A percentile compares a stretch with the other conserved stretches of the same genome.
These are phyloP conservation scores for Aspergillus novoparasiticus DNA, from an alignment of 2,329 filamentous ascomycete species.

Conservation along the genomic window DNA sequence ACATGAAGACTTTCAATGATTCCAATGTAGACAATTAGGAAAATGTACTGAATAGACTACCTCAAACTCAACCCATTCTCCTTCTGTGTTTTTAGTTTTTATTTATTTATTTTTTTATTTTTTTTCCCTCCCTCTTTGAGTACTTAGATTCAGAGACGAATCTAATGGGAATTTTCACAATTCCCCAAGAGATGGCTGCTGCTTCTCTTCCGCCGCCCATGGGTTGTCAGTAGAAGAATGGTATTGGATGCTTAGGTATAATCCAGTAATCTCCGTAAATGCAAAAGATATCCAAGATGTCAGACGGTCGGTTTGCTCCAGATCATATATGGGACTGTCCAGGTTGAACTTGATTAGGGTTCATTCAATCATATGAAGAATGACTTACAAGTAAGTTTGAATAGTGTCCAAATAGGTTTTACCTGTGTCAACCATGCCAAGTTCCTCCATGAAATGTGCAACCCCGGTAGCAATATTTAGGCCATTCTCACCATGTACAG, in stretches of 20 bases:
- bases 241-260: constrained; percentile 23
- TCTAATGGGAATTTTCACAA: background rate
- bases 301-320: background rate
- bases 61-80: background rate
- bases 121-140: no score
- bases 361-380: background rate
- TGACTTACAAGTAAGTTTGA: background rate
- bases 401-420: background rate
- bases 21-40: background rate
- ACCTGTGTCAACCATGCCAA: background rate
- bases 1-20: background rate
- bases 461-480: background rate
- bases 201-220: background rate
- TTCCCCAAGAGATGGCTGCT: background rate
- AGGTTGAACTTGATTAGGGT: background rate
- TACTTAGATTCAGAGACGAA: background rate
- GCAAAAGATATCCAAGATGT: constrained; percentile 22
- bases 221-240: constrained; percentile 13
- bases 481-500: constrained; percentile 19
- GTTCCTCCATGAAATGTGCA: background rate
- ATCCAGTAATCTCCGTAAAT: constrained; percentile 19
- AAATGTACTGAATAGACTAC: background rate
- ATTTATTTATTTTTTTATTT: no score
- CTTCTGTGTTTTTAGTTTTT: no score
- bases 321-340: background rate